Conservation (phyloP, 2,329 filamentous ascomycete genomes). For the Neopestalotiopsis clavispora region DNA sequence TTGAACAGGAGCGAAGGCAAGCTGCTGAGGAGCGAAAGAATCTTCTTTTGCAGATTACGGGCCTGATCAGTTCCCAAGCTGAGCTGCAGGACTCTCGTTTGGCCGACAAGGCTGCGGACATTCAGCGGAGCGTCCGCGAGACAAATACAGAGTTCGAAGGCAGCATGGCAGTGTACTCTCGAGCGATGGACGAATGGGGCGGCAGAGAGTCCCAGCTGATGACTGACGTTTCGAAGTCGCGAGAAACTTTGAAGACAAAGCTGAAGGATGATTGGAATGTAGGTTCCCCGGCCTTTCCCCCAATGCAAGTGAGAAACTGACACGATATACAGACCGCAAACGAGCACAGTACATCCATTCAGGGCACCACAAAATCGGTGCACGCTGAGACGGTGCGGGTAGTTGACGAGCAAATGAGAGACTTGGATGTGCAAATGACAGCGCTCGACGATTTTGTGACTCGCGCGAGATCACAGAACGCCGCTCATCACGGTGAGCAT, state of each 20-base stretch:
- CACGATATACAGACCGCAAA: slow-evolving; percentile 64
- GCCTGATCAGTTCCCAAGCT: slow-evolving; percentile 76
- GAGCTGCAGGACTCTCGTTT: slow-evolving; percentile 76
- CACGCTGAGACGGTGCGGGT: slow-evolving; percentile 90
- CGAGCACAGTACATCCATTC: slow-evolving; percentile 81
- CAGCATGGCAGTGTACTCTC: slow-evolving; percentile 68
- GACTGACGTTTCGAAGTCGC: slow-evolving; percentile 72
- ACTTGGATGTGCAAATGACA: slow-evolving; percentile 87
- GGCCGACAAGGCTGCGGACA: slow-evolving; percentile 61
- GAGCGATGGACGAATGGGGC: slow-evolving; percentile 77
- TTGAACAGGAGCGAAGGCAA: slow-evolving; percentile 78
- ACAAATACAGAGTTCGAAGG: slow-evolving; percentile 70
- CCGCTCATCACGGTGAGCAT: slow-evolving; percentile 75
- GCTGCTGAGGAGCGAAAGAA: slow-evolving; percentile 75
- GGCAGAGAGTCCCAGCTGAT: slow-evolving; percentile 71
- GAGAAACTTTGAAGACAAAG: slow-evolving; percentile 79
- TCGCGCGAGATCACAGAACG: slow-evolving; percentile 80
- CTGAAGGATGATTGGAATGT: slow-evolving; percentile 87
- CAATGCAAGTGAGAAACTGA: slow-evolving; percentile 3
- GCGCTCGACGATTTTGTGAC: slow-evolving; percentile 90
- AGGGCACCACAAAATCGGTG: slow-evolving; percentile 81
- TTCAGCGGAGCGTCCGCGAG: slow-evolving; percentile 68
- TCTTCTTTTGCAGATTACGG: slow-evolving; percentile 76
- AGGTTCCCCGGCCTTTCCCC: slow-evolving; percentile 53
- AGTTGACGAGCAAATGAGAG: slow-evolving; percentile 85